A percentile compares a stretch with the other conserved stretches of the same genome.
Evolutionary conservation across 169 alveolate species (phyloP).

Genomic region (Plasmodium gonderi): DNA sequence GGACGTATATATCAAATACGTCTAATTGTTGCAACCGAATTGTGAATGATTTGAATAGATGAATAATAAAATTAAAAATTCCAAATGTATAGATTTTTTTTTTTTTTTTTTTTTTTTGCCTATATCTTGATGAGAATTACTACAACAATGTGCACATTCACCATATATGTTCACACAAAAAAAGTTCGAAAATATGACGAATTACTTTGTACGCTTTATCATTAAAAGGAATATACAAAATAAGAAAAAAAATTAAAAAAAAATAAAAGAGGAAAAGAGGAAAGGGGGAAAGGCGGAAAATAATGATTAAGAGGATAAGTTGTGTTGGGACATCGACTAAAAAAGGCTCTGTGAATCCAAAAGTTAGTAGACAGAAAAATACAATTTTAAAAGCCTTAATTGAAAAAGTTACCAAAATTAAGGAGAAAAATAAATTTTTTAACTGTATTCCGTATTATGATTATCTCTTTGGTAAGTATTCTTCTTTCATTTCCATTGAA

Average conservation of each 20-base stretch:
- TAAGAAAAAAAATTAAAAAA: too few species aligned
- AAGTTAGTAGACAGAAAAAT: not conserved
- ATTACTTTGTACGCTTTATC: not conserved
- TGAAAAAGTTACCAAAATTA: constrained; percentile 37
- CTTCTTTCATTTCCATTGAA: constrained; percentile 13
- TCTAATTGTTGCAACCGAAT: not conserved
- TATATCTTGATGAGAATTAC: too few species aligned
- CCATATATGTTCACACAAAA: not conserved
- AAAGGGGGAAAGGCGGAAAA: not conserved
- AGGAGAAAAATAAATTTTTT: constrained; percentile 30
- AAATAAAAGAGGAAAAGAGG: not conserved
- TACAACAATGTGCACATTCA: not conserved
- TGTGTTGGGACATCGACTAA: not conserved
- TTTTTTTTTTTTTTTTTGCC: too few species aligned
- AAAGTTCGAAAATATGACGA: not conserved
- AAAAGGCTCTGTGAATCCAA: not conserved
- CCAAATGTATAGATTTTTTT: not conserved
- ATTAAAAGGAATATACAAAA: too few species aligned
- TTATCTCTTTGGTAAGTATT: constrained; percentile 38
- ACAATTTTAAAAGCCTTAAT: constrained; percentile 25
- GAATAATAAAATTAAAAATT: not conserved
- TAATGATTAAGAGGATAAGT: constrained; percentile 10
- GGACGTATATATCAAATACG: not conserved
- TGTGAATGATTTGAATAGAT: not conserved
- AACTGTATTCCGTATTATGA: constrained; percentile 31